A percentile compares a stretch with the other conserved stretches of the same genome.
Conservation (phyloP, 2,329 filamentous ascomycete genomes). For the Diaporthe ilicicola region DNA sequence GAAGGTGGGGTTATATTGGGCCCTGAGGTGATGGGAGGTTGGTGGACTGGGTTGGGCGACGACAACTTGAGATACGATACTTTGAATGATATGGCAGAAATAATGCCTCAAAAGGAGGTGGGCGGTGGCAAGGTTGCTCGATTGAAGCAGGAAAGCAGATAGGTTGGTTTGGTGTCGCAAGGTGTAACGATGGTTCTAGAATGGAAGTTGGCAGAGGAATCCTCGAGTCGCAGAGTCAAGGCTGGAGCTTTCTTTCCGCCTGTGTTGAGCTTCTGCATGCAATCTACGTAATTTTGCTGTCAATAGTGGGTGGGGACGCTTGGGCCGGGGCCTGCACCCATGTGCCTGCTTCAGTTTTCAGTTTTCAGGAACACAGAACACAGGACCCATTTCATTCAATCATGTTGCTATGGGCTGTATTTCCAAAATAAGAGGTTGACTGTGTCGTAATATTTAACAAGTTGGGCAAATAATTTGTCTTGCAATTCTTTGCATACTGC, state of each 20-base stretch:
- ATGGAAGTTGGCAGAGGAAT: slow-evolving; percentile 17
- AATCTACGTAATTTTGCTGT: slow-evolving; percentile 23
- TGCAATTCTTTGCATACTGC: no score
- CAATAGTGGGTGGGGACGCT: background rate
- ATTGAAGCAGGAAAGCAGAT: background rate
- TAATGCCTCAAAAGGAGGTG: background rate
- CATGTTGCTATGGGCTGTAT: no score
- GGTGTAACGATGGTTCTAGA: slow-evolving; percentile 21
- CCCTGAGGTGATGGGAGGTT: background rate
- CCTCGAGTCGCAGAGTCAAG: background rate
- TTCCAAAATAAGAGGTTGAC: no score
- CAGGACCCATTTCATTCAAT: background rate
- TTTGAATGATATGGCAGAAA: background rate
- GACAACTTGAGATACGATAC: background rate
- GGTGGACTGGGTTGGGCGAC: background rate
- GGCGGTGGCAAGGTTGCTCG: background rate
- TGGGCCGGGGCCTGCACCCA: background rate
- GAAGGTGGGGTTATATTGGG: slow-evolving; percentile 13
- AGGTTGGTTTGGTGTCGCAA: background rate
- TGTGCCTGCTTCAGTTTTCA: background rate
- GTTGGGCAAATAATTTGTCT: no score
- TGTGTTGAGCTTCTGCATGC: background rate
- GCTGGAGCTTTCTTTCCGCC: slow-evolving; percentile 20
- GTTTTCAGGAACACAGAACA: background rate
- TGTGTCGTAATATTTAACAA: no score